Conservation (phyloP, 306 rosid genomes). For the Psophocarpus tetragonolobus region DNA sequence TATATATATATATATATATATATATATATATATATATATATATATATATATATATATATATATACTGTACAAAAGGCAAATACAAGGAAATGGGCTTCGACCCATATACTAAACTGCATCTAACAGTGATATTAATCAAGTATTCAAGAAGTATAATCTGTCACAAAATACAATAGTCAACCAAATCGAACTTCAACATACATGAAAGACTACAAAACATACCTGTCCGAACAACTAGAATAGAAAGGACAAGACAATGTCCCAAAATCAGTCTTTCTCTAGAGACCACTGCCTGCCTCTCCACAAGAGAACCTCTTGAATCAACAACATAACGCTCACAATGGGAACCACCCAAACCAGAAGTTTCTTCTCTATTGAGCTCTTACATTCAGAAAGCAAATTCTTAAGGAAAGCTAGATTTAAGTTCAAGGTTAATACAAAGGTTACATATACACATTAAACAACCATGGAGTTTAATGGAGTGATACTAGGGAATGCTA, state of each 20-base stretch:
- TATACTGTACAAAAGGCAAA: too few relatives aligned
- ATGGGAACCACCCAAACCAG: constrained; percentile 92
- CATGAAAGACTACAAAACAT: constrained; percentile 36
- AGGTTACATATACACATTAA: neutral
- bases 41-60: too few relatives aligned
- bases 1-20: too few relatives aligned
- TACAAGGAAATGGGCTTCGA: too few relatives aligned
- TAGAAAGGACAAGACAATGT: constrained; percentile 89
- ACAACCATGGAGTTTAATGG: neutral
- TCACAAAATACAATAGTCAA: constrained; percentile 17
- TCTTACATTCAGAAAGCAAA: constrained; percentile 56
- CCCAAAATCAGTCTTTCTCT: constrained; percentile 93
- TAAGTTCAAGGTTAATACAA: constrained; percentile 2
- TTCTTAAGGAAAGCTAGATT: neutral
- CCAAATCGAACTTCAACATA: constrained; percentile 27
- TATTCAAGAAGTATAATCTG: constrained; percentile 18
- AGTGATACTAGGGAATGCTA: neutral
- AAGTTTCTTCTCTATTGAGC: constrained; percentile 92
- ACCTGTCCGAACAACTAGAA: constrained; percentile 80
- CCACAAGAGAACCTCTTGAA: constrained; percentile 97
- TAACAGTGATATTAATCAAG: constrained; percentile 1
- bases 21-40: too few relatives aligned
- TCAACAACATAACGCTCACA: constrained; percentile 83
- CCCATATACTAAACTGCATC: too few relatives aligned
- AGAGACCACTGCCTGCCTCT: constrained; percentile 81